phyloP scores from a whole-genome alignment of 2,329 filamentous ascomycete genomes.

The Sclerotinia subarctica region DNA sequence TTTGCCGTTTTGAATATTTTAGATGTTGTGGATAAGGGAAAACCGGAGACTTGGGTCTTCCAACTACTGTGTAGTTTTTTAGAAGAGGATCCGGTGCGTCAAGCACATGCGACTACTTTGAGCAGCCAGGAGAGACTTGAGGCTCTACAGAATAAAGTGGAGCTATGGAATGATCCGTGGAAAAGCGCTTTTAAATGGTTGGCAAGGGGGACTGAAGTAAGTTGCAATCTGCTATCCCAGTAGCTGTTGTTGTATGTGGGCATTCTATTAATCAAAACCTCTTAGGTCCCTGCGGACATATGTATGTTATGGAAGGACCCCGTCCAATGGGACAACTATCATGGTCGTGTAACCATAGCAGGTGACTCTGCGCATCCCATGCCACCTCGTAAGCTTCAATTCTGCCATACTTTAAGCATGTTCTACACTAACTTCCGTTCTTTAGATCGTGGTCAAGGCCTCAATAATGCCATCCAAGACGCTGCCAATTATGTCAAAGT shows the following conservation, averaged over 20 bases:
- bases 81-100: not conserved
- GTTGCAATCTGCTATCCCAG: not conserved
- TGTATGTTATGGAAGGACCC: slow-evolving; percentile 10
- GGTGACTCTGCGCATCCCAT: slow-evolving; percentile 19
- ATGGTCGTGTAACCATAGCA: slow-evolving; percentile 12
- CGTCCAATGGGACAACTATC: slow-evolving; percentile 10
- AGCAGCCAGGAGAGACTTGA: not conserved
- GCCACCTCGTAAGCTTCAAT: slow-evolving; percentile 8
- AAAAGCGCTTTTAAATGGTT: slow-evolving; percentile 15
- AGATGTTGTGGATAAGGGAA: slow-evolving; percentile 4
- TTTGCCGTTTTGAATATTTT: slow-evolving; percentile 1
- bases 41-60: slow-evolving; percentile 11
- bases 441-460: slow-evolving; percentile 21
- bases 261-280: not conserved
- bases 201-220: not conserved
- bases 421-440: not conserved
- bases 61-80: slow-evolving; percentile 7
- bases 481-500: slow-evolving; percentile 9
- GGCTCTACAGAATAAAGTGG: not conserved
- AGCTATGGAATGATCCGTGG: slow-evolving; percentile 1
- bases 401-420: not conserved
- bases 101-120: not conserved
- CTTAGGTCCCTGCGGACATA: slow-evolving; percentile 3
- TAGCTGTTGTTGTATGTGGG: not conserved
- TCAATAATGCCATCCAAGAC: slow-evolving; percentile 20